Percentiles rank a stretch among this genome's conserved stretches.
Conservation (phyloP, 768 basidiomycete genomes). For the Agrocybe chaxingu region DNA sequence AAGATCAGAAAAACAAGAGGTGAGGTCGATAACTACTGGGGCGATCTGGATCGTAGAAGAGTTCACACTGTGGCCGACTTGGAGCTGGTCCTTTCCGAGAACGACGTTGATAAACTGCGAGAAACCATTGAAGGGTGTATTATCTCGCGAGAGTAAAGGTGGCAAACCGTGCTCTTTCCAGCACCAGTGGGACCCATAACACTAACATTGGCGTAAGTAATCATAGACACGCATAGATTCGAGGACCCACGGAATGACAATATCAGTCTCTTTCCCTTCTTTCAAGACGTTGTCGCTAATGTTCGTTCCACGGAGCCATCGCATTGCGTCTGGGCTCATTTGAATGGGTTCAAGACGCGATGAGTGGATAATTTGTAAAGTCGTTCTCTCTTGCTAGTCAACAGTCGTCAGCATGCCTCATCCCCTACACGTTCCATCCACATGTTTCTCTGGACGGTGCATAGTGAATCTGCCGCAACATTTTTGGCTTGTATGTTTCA, state of each 20-base stretch:
- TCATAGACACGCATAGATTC: background rate
- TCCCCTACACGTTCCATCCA: too few species aligned
- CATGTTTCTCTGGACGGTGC: too few species aligned
- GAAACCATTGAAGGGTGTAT: background rate
- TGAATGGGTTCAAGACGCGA: too few species aligned
- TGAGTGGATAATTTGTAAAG: too few species aligned
- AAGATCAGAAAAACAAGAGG: background rate
- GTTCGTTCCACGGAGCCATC: too few species aligned
- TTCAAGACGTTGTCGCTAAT: background rate
- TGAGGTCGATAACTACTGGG: background rate
- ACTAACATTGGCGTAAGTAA: background rate
- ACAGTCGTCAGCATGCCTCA: too few species aligned
- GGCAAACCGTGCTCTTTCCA: constrained; percentile 5
- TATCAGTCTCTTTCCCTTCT: background rate
- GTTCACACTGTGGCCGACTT: background rate
- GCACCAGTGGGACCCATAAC: constrained; percentile 7
- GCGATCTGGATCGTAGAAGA: background rate
- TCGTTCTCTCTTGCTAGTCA: too few species aligned
- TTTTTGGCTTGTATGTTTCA: too few species aligned
- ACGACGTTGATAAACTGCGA: constrained; percentile 4
- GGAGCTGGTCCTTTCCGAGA: background rate
- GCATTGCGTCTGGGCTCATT: too few species aligned
- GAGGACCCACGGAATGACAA: constrained; percentile 4
- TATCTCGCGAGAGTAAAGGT: background rate
- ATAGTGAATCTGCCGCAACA: too few species aligned